Base-by-base conservation (phyloP, 345 rosid genomes). In the Acer yangbiense region DNA sequence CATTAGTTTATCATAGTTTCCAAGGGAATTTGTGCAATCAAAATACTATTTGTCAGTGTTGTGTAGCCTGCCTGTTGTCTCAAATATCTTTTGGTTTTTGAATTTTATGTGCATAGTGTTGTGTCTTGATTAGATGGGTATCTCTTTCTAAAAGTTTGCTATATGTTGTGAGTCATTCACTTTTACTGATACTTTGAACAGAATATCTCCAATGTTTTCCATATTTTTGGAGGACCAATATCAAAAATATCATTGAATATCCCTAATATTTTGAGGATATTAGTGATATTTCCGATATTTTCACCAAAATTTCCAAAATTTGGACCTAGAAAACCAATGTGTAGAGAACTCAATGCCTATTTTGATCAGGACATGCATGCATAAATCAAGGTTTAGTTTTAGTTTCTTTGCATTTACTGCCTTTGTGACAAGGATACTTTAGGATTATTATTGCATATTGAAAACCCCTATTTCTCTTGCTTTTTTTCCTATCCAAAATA, bases 141-240 rank as follows among this genome's bases (percentile, higher is more conserved):
- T 69, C 54, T 7, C 9, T 43, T 39, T 29, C 10, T 64, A 72
- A 25, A 73, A 32, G 44, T 71, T 66, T 57, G 66, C 62, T 73
- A 43, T 8, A 4, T 35, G 39, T 35, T 35, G 39, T 35, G 39
- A 4, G 39, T 4, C 39, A 35, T 35, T 35, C 39, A 35, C 5
- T 35, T 35, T 4, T 35, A 35, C 0, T 35, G 39, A 35, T 35
- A 4, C 39, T 35, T 35, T 35, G 39, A 35, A 1, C 39, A 4
- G 39, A 35, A 35, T 0, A 35, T 35, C 39, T 35, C 39, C 0
- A 35, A 35, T 35, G 39, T 35, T 35, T 35, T 35, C 39, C 39
- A 35, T 35, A 4, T 35, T 35, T 35, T 35, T 35, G 39, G 39
- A 35, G 39, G 39, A 35, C 39, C 39, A 4, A 35, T 35, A 35